These are phyloP conservation scores for Drechslerella coelobrocha DNA, from an alignment of 2,329 filamentous ascomycete genomes.

Conservation along the genomic window DNA sequence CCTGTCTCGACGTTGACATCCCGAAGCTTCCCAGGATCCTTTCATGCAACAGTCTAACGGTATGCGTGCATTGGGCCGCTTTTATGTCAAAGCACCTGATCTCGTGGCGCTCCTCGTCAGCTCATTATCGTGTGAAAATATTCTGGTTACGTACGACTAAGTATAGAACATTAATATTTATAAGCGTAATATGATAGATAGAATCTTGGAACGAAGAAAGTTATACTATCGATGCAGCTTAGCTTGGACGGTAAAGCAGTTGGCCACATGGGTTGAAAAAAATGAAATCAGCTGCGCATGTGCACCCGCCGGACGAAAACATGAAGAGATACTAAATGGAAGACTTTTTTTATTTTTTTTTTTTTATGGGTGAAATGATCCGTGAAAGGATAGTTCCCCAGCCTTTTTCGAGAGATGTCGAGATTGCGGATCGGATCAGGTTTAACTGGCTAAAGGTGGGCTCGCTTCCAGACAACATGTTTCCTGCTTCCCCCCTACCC, in stretches of 20 bases:
- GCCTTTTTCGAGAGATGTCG: too few species aligned
- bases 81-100: slow-evolving; percentile 43
- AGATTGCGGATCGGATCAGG: slow-evolving; percentile 7
- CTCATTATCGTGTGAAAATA: slow-evolving; percentile 34
- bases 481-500: slow-evolving; percentile 21
- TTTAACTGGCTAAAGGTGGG: slow-evolving; percentile 8
- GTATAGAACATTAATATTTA: slow-evolving; percentile 47
- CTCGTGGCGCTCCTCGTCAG: slow-evolving; percentile 46
- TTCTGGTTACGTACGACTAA: slow-evolving; percentile 41
- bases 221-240: slow-evolving; percentile 24
- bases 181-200: slow-evolving; percentile 45
- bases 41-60: slow-evolving; percentile 15
- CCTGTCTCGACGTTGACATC: not conserved
- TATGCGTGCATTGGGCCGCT: slow-evolving; percentile 12
- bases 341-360: too few species aligned
- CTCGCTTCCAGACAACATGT: slow-evolving; percentile 48
- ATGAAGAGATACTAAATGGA: too few species aligned
- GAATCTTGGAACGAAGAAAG: not conserved
- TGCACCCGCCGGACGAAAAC: too few species aligned
- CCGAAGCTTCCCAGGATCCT: slow-evolving; percentile 26
- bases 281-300: slow-evolving; percentile 38
- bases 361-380: too few species aligned
- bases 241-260: not conserved
- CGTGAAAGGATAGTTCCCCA: slow-evolving; percentile 17
- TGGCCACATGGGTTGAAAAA: slow-evolving; percentile 14